phyloP scores from a whole-genome alignment of 108 stramenopile species.

The Cyclotella sp. region DNA sequence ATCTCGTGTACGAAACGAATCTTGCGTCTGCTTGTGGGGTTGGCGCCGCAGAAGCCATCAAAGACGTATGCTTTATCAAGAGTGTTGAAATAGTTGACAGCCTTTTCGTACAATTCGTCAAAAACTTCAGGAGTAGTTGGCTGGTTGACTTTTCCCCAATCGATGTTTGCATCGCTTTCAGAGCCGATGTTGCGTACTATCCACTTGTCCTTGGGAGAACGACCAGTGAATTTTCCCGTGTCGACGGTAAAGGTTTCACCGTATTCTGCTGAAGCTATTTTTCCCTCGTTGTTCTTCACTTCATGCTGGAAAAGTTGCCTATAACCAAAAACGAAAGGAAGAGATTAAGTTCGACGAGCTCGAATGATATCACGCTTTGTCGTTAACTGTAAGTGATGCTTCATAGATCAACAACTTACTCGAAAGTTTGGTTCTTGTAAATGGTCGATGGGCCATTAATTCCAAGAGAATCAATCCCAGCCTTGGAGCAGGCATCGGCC shows the following conservation, averaged over 20 bases:
- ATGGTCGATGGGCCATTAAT: constrained; percentile 83
- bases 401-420: constrained; percentile 28
- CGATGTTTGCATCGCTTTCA: constrained; percentile 84
- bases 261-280: constrained; percentile 80
- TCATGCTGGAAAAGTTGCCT: constrained; percentile 91
- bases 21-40: constrained; percentile 84
- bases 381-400: not conserved
- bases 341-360: not conserved
- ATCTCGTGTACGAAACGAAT: constrained; percentile 97
- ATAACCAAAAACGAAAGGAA: not conserved
- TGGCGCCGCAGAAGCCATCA: constrained; percentile 94
- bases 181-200: constrained; percentile 77
- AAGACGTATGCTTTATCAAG: constrained; percentile 91
- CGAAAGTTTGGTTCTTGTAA: constrained; percentile 93
- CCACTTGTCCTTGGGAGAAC: constrained; percentile 97
- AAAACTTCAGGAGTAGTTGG: constrained; percentile 92
- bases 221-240: constrained; percentile 98
- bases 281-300: constrained; percentile 89
- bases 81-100: constrained; percentile 90
- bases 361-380: not conserved
- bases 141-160: constrained; percentile 96
- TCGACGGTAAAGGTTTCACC: constrained; percentile 94
- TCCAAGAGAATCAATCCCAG: constrained; percentile 73
- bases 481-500: constrained; percentile 75
- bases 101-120: constrained; percentile 93